Evolutionary conservation across 805 yeast species (phyloP).

Genomic region (Kodamaea laetipori): DNA sequence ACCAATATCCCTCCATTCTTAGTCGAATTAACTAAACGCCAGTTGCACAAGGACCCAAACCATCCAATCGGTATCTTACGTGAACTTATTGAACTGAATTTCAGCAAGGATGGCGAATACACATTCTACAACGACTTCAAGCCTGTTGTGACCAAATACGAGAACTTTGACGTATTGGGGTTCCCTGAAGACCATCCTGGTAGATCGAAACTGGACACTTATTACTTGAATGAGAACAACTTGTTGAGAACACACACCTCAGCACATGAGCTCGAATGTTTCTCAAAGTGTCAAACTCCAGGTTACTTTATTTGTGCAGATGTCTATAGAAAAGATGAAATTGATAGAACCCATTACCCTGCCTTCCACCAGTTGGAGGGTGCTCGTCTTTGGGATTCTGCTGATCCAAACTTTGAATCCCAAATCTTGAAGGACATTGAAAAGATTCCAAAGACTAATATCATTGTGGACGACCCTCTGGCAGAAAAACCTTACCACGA

Average conservation of each 20-base stretch:
- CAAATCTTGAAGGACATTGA: conserved; percentile 53
- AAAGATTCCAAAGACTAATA: conserved; percentile 63
- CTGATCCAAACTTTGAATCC: conserved; percentile 46
- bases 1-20: conserved; percentile 85
- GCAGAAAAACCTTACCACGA: conserved; percentile 48
- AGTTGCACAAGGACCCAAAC: conserved; percentile 67
- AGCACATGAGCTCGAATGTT: conserved; percentile 93
- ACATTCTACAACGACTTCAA: conserved; percentile 77
- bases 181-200: conserved; percentile 94
- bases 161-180: conserved; percentile 90
- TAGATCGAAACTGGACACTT: conserved; percentile 87
- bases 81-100: conserved; percentile 66
- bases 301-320: conserved; percentile 95
- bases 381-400: conserved; percentile 75
- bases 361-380: conserved; percentile 99
- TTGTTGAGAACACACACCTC: conserved; percentile 92
- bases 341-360: conserved; percentile 94
- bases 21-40: conserved; percentile 63
- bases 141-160: conserved; percentile 79
- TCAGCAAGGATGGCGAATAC: conserved; percentile 61
- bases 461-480: conserved; percentile 75
- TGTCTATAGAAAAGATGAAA: conserved; percentile 93
- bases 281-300: conserved; percentile 62
- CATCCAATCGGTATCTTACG: conserved; percentile 92
- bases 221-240: conserved; percentile 73